Evolutionary conservation across 495 filamentous ascomycete species (phyloP), one percentile per base, ranked within the genome.

Genomic region (Aspergillus sparsus): DNA sequence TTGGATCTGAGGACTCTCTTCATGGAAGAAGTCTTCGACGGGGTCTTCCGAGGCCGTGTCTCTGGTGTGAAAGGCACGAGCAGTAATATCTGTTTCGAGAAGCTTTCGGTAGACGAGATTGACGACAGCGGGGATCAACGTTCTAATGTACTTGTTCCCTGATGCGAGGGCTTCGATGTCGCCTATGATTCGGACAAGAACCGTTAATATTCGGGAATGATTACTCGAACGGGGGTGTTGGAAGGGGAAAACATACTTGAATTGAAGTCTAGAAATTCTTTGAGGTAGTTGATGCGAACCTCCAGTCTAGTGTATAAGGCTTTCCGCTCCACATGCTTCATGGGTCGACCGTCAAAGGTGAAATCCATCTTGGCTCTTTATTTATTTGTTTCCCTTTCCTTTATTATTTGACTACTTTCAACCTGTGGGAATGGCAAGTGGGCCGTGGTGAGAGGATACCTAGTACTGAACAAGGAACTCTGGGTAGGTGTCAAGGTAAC

Each of bases 91-190:
- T 65, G 83, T 86, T 58, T 85, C 81, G 18, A 92, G 76, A 5
- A 92, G 79, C 66, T 92, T 90, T 58, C 73, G 85, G 73, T 91
- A 92, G n/a, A 91, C 87, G 56, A 90, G 85, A 69, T 89, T 90
- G 70, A 79, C 74, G 15, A 80, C 68, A 13, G 76, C 87, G 0
- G 89, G 89, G 50, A 90, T 89, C 45, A 91, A 77, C 15, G 86
- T 82, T 62, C 88, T 88, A 72, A 91, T 85, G 74, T 90, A 89
- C 67, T 88, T 89, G 52, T 78, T 71, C 42, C 85, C 87, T n/a
- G 76, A 71, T 7, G 78, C 67, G 36, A 92, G 80, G 32, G 87
- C 87, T 60, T 88, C 85, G 61, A 87, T 80, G 66, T 92, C 89
- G 53, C 74, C 87, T 89, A 64, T 27, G 11, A 6, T 11, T 41